Evolutionary conservation across 352 stramenopile genomes (phyloP).

Genomic region (Pythium myriotylum): DNA sequence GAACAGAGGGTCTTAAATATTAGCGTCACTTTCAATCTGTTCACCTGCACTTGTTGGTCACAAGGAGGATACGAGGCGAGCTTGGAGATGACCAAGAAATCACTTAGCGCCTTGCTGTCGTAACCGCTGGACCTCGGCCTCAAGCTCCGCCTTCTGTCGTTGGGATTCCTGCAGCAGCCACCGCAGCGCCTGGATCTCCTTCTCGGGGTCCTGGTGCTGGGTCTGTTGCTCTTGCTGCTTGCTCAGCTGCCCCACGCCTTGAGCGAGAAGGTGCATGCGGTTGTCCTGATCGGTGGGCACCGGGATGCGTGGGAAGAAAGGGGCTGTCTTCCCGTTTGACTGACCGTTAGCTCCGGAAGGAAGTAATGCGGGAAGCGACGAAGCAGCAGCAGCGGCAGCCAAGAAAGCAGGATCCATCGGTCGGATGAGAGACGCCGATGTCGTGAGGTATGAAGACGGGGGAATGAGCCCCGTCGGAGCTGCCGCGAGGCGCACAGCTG

Average conservation of each 20-base stretch:
- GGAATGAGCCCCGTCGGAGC: constrained; percentile 2
- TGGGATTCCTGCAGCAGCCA: constrained; percentile 75
- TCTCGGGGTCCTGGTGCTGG: constrained; percentile 44
- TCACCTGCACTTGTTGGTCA: too few relatives aligned
- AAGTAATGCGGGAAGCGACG: constrained; percentile 53
- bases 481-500: constrained; percentile 7
- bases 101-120: constrained; percentile 40
- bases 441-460: constrained; percentile 33
- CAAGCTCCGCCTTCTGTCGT: constrained; percentile 67
- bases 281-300: constrained; percentile 36
- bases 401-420: constrained; percentile 23
- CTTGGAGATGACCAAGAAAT: not conserved
- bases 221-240: constrained; percentile 46
- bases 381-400: constrained; percentile 6
- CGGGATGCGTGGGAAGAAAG: constrained; percentile 48
- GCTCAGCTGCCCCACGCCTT: constrained; percentile 62
- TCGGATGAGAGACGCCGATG: constrained; percentile 46
- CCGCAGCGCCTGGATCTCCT: constrained; percentile 64
- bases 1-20: constrained; percentile 13
- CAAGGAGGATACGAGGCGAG: too few relatives aligned
- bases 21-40: constrained; percentile 6
- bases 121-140: constrained; percentile 69
- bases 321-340: constrained; percentile 6
- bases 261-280: constrained; percentile 70
- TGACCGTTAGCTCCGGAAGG: constrained; percentile 33